Base-by-base conservation (phyloP, 2,329 filamentous ascomycete genomes). In the Hirsutella thompsonii region DNA sequence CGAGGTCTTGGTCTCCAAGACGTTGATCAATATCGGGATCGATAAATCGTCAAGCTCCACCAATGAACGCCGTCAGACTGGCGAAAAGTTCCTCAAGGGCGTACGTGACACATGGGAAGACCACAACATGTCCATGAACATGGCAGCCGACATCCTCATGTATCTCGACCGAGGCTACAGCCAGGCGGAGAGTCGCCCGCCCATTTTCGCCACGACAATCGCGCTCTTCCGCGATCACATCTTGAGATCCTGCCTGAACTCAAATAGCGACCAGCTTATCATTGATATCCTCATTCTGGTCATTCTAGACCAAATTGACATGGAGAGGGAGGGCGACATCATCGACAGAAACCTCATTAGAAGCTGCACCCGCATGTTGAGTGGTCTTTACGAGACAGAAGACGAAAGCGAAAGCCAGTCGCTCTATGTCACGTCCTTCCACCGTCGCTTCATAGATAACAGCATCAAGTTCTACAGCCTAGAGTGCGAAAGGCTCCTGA, bases 101-200 rank as follows among this genome's bases (percentile, higher is more conserved):
- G 61, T 96, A 13, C 82, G 82, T 50, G 71, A 79, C 43, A 78
- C 81, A 2, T 98, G 89, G 87, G 78, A 88, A 45, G 83, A 93
- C 47, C 89, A 98, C 56, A 85, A 89, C 56, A 76, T 84, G 42
- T 89, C 84, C 36, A 94, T 94, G 85, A 88, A 87, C 55, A 96
- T 96, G 90, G 81, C 87, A 39, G 88, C 89, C 4, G 92, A 96
- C 59, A 87, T 96, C 26, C 70, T 96, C 39, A 95, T 96, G 88
- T 95, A 95, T 56, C 86, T 98, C 70, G 90, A 98, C 56, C 82
- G 88, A 38, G 81, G 89, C 21, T 88, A 84, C 53, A 82, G 79
- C 38, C 69, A 79, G 29, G 53, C 58, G 38, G 87, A 93, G 5
- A 75, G 79, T 44, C 72, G 77, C 5, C 81, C 86, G 0, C 83